Evolutionary conservation across 176 grass and related monocot genomes (phyloP), one percentile per base, ranked within the genome.

Genomic region (Aegilops bicornis): DNA sequence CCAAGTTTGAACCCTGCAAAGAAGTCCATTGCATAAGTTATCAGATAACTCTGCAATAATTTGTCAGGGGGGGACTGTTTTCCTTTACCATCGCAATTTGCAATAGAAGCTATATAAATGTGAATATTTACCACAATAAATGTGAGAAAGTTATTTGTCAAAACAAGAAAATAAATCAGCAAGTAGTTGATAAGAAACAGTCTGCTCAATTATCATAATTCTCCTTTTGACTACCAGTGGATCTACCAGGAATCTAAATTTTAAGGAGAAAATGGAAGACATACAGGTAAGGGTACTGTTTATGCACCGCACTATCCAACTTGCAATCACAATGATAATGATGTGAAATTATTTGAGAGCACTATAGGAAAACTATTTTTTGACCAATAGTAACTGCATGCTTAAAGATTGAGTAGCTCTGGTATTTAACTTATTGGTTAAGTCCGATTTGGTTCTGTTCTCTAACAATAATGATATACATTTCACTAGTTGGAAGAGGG

Each of bases 1-100:
- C 92, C 92, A 84, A 92, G 88, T 87, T 94, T 96, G 88, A 96
- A 98, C 29, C 93, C 96, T 98, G 72, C n/a, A 86, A 79, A 62
- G 8, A 67, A 86, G 43, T 63, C 50, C 16, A 92, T 68, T 9
- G 42, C 22, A 23, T 15, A 79, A 52, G 14, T 10, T 76, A 62
- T 76, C 10, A 84, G 22, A n/a, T 30, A 73, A 24, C 6, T 79
- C 39, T 32, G n/a, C 22, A 72, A 86, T 56, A 3, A 75, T 65
- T 52, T n/a, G 5, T 86, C 20, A 12, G 6, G 45, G 47, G 56
- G 23, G 23, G 29, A 36, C 0, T 29, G 31, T 48, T 68, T 24
- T 43, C 5, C 27, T 39, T 32, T 50, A 62, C 8, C 40, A 2
- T n/a, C 0, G 40, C 20, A 84, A 32, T 72, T 20, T 15, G 2